Conservation (phyloP, 768 basidiomycete genomes). For the Lentinula sp. region DNA sequence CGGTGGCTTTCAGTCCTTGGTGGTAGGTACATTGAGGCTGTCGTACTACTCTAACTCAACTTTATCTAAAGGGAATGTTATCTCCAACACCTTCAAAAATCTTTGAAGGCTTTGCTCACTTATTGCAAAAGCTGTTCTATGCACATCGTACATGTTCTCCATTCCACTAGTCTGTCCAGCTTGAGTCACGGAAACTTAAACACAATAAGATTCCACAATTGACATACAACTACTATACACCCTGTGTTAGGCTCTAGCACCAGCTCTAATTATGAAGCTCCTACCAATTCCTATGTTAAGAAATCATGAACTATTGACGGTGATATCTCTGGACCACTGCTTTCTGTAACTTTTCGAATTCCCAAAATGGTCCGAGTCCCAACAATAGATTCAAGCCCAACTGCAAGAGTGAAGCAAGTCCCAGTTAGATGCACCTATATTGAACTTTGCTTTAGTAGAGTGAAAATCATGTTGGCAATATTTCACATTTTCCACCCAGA, state of each 20-base stretch:
- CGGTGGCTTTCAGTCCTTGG: neutral
- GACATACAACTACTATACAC: too few species aligned
- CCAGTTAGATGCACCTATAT: neutral
- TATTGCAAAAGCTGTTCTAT: too few species aligned
- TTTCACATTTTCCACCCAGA: neutral
- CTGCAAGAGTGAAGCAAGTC: neutral
- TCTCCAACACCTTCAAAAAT: too few species aligned
- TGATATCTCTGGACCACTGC: neutral
- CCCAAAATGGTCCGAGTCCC: neutral
- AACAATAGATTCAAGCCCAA: neutral
- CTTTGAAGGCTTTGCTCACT: too few species aligned
- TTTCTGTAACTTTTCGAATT: neutral
- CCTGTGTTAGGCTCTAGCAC: too few species aligned
- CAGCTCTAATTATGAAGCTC: too few species aligned
- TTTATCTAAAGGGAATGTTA: slow-evolving; percentile 17
- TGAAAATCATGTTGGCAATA: too few species aligned
- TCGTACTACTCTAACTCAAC: neutral
- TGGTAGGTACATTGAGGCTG: too few species aligned
- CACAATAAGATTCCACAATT: too few species aligned
- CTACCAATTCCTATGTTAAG: neutral
- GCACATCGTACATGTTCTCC: too few species aligned
- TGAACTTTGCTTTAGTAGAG: neutral
- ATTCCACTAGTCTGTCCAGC: too few species aligned
- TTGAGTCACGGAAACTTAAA: too few species aligned
- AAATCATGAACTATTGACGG: neutral